Evolutionary conservation across 129 eudicot species (phyloP).

Genomic region (Ambrosia artemisiifolia): DNA sequence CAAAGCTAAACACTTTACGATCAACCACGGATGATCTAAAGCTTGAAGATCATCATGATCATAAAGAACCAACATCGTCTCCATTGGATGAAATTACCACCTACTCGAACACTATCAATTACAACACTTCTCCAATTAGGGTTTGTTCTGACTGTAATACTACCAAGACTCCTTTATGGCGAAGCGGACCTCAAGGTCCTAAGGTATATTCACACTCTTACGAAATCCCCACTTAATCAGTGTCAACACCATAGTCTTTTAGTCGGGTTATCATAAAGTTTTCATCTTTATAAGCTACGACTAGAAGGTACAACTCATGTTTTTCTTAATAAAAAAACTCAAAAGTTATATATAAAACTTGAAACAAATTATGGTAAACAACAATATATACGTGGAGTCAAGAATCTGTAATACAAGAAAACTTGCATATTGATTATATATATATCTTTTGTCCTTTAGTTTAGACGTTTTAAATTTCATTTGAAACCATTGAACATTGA

Average conservation of each 20-base stretch:
- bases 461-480: neutral
- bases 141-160: slow-evolving; percentile 92
- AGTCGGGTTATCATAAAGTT: no score
- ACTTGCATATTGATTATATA: neutral
- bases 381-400: no score
- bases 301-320: no score
- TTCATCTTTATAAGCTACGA: no score
- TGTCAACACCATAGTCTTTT: no score
- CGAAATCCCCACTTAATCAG: neutral
- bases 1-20: slow-evolving; percentile 4
- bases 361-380: no score
- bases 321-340: no score
- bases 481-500: no score
- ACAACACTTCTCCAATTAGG: slow-evolving; percentile 50
- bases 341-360: no score
- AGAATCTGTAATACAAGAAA: neutral
- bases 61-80: slow-evolving; percentile 33
- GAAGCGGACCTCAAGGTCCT: slow-evolving; percentile 96
- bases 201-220: slow-evolving; percentile 47
- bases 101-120: slow-evolving; percentile 41
- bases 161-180: slow-evolving; percentile 92
- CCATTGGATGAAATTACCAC: slow-evolving; percentile 44
- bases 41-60: slow-evolving; percentile 31
- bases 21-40: slow-evolving; percentile 5
- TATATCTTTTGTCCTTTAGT: neutral